Evolutionary conservation across 139 green algal genomes (phyloP).

Genomic region (Chlorella sorokiniana): DNA sequence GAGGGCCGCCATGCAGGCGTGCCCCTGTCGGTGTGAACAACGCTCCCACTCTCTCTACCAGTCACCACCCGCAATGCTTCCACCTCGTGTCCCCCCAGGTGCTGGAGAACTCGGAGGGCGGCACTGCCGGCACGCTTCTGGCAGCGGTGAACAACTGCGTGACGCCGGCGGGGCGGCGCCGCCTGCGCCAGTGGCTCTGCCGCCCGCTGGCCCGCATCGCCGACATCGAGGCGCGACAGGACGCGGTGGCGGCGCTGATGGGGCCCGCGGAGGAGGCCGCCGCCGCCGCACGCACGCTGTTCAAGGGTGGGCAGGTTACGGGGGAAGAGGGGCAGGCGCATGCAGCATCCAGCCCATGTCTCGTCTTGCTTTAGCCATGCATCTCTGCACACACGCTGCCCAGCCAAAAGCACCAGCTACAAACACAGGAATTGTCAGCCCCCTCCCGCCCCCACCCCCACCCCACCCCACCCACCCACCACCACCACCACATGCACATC

Average conservation of each 20-base stretch:
- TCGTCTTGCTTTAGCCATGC: no score
- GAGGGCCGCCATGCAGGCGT: no score
- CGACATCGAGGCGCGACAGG: slow-evolving; percentile 81
- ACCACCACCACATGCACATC: no score
- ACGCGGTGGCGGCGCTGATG: slow-evolving; percentile 74
- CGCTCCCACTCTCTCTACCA: neutral
- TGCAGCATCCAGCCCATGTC: no score
- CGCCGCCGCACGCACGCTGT: slow-evolving; percentile 54
- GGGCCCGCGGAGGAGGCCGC: slow-evolving; percentile 55
- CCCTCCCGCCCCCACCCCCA: no score
- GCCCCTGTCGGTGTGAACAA: no score
- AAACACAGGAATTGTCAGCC: no score
- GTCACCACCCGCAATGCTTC: neutral
- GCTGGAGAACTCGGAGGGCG: slow-evolving; percentile 89
- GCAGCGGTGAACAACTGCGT: slow-evolving; percentile 86
- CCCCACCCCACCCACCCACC: no score
- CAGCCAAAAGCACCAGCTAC: no score
- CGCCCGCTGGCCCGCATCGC: slow-evolving; percentile 71
- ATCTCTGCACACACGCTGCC: no score
- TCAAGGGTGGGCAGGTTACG: slow-evolving; percentile 5
- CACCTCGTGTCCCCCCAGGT: slow-evolving; percentile 36
- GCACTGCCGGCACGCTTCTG: slow-evolving; percentile 79
- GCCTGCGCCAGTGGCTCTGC: slow-evolving; percentile 88
- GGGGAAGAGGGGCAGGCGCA: neutral
- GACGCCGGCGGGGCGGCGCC: slow-evolving; percentile 83